phyloP scores from a whole-genome alignment of 2,329 filamentous ascomycete species.

The Nemania serpens region DNA sequence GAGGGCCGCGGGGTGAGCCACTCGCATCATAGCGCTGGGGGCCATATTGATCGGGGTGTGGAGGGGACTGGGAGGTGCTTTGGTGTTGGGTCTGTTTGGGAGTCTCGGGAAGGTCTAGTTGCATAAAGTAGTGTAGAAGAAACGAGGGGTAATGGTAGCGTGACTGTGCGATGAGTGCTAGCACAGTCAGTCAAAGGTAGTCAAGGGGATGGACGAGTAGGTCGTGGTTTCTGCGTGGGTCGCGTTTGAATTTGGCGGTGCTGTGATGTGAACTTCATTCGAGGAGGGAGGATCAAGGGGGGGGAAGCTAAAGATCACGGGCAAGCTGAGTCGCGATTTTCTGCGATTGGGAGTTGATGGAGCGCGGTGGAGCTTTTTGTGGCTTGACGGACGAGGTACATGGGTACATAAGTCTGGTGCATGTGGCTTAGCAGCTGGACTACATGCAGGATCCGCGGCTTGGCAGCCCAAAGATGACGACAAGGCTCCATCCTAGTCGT shows the following conservation, averaged over 20 bases:
- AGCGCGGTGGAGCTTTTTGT: not conserved
- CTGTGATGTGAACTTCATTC: constrained; percentile 15
- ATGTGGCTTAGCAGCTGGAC: constrained; percentile 8
- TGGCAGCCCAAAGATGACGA: not conserved
- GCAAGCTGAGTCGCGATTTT: constrained; percentile 7
- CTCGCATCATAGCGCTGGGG: constrained; percentile 52
- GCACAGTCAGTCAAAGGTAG: constrained; percentile 56
- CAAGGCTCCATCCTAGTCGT: not conserved
- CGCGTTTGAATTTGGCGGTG: constrained; percentile 12
- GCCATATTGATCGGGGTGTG: constrained; percentile 61
- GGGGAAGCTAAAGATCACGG: not conserved
- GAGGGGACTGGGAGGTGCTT: constrained; percentile 42
- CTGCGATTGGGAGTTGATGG: not conserved
- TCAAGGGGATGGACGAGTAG: not conserved
- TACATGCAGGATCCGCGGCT: not conserved
- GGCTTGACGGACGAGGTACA: not conserved
- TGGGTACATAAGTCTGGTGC: not conserved
- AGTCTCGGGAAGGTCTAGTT: constrained; percentile 57
- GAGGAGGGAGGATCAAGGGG: not conserved
- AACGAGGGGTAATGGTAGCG: constrained; percentile 38
- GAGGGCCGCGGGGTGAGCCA: constrained; percentile 43
- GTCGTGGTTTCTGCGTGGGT: constrained; percentile 10
- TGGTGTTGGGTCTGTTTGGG: constrained; percentile 34
- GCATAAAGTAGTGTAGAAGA: constrained; percentile 63
- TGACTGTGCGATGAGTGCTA: constrained; percentile 56